Evolutionary conservation across 2,329 filamentous ascomycete genomes (phyloP).

Genomic region (Fusarium sambucinum): DNA sequence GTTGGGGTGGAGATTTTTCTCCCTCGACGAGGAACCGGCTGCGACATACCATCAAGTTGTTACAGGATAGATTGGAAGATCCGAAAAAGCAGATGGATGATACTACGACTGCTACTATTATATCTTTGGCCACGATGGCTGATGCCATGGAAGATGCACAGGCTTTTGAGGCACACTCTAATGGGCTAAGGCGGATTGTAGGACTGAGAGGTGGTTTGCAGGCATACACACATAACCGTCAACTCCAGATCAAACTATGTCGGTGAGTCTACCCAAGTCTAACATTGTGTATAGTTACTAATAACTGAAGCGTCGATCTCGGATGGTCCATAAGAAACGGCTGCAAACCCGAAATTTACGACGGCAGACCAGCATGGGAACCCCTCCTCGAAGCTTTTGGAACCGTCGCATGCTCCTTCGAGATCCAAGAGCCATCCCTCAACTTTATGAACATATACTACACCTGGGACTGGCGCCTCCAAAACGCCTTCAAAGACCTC

Average conservation of each 20-base stretch:
- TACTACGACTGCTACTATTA: conserved; percentile 37
- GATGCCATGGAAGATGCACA: conserved; percentile 36
- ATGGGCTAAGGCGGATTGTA: conserved; percentile 45
- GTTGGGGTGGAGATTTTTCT: conserved; percentile 24
- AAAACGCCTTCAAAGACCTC: conserved; percentile 48
- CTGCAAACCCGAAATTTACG: conserved; percentile 42
- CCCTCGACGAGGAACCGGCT: conserved; percentile 25
- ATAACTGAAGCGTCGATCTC: conserved; percentile 43
- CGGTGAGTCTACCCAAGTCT: conserved; percentile 32
- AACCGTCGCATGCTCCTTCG: conserved; percentile 1
- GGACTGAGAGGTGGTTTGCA: conserved; percentile 46
- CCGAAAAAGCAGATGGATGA: conserved; percentile 32
- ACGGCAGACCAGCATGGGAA: conserved; percentile 37
- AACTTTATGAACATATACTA: conserved; percentile 26
- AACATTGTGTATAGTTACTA: neutral
- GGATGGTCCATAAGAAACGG: conserved; percentile 47
- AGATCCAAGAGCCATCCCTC: neutral
- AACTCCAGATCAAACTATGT: conserved; percentile 48
- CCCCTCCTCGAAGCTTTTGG: conserved; percentile 21
- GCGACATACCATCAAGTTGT: conserved; percentile 29
- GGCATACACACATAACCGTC: conserved; percentile 41
- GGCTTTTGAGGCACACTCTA: conserved; percentile 41
- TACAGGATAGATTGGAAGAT: conserved; percentile 39
- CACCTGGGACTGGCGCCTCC: conserved; percentile 41
- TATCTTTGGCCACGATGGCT: conserved; percentile 42